Evolutionary conservation across 768 basidiomycete species (phyloP), one percentile per base, ranked within the genome.

Genomic region (Tylopilus cervinicoccineus): DNA sequence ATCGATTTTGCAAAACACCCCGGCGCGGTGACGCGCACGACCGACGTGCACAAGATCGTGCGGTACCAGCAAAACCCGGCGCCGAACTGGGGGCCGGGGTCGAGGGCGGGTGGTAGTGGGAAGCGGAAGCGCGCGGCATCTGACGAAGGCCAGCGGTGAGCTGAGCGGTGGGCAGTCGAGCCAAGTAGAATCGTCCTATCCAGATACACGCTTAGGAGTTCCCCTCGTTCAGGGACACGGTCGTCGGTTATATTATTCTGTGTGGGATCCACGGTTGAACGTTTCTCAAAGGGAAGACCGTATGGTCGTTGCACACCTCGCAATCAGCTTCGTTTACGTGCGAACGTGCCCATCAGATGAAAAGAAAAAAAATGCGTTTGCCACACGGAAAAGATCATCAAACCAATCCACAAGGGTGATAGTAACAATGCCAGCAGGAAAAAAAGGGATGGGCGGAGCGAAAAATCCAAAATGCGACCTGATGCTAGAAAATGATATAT

Each of bases 21-120:
- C 0, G 72, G 78, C 5, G 78, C 83, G 1, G 73, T 78, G 3
- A 79, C 79, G 8, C 67, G 76, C 13, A 77, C 82, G 6, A 78
- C 79, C 17, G 80, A 81, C 47, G 72, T 88, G 48, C 91, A 89
- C n/a, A n/a, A n/a, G 55, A 70, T 95, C 7, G 88, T 94, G 1
- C 76, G 92, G 32, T 96, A 94, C 68, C 93, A 95, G 65, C 79
- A 81, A 52, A 97, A 96, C 61, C 96, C 95, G 5, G 76, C 81
- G n/a, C 76, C 82, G 2, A 77, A 96, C 64, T 99, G 96, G 96
- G 95, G 95, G 0, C 96, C 95, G 0, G 88, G 80, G 14, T 75
- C 77, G 45, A 85, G 76, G 59, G 86, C 87, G 5, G 69, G 60
- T 19, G n/a, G n/a, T n/a, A n/a, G n/a, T n/a, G 64, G 66, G 22